Percentiles rank a stretch among this genome's conserved stretches.
Evolutionary conservation across 441 rosid genomes (phyloP).

Genomic region (Cnidoscolus chayamansa): DNA sequence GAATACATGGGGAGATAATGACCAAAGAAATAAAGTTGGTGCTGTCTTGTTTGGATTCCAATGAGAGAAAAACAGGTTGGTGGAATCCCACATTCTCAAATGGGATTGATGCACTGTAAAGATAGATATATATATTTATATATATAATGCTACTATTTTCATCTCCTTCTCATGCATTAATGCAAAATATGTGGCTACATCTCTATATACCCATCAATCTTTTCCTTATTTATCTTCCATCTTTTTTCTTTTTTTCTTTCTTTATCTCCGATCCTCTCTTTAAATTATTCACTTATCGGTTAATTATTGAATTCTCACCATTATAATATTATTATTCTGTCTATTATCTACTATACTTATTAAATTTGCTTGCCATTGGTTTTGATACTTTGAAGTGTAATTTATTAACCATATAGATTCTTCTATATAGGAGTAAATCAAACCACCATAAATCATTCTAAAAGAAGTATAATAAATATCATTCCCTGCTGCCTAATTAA

Average conservation of each 20-base stretch:
- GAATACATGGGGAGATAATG: neutral
- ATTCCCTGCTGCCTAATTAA: too few species aligned
- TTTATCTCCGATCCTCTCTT: too few species aligned
- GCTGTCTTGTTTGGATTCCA: conserved; percentile 62
- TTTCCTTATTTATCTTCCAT: neutral
- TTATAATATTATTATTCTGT: too few species aligned
- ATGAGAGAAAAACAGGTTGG: conserved; percentile 30
- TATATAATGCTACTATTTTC: neutral
- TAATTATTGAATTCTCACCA: too few species aligned
- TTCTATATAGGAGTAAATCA: too few species aligned
- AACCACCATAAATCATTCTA: too few species aligned
- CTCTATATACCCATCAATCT: neutral
- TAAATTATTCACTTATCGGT: too few species aligned
- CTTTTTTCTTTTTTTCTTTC: neutral
- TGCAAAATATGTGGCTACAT: conserved; percentile 12
- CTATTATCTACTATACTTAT: too few species aligned
- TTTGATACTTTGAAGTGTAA: too few species aligned
- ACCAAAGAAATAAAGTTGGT: conserved; percentile 33
- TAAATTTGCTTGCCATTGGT: too few species aligned
- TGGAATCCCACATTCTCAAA: conserved; percentile 44
- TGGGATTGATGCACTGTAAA: conserved; percentile 12
- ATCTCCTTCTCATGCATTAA: neutral
- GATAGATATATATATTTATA: neutral
- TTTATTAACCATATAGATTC: too few species aligned
- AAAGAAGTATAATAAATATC: too few species aligned